These are phyloP conservation scores for Eimeria praecox DNA, from an alignment of 169 alveolate genomes.

Conservation along the genomic window DNA sequence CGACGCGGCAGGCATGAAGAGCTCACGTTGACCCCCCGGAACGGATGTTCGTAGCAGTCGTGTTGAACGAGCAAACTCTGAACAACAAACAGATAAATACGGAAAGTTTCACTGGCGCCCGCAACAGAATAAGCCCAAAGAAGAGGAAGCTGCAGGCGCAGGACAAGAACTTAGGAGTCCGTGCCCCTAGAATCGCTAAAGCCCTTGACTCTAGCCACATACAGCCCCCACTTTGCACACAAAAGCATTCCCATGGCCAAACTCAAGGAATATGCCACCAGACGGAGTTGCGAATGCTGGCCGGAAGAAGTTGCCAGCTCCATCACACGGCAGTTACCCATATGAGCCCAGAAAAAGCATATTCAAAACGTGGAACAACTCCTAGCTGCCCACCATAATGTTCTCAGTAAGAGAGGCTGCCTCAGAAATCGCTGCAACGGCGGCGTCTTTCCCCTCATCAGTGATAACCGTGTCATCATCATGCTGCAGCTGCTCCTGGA, in stretches of 20 bases:
- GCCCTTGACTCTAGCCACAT: not conserved
- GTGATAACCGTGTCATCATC: slow-evolving; percentile 41
- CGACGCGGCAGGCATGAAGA: not conserved
- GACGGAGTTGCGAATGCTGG: not conserved
- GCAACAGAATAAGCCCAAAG: not conserved
- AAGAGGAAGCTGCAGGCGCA: not conserved
- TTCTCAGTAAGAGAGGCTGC: slow-evolving; percentile 58
- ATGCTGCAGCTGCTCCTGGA: slow-evolving; percentile 71
- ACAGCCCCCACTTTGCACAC: not conserved
- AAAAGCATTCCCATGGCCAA: not conserved
- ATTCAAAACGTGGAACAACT: not conserved
- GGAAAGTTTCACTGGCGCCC: not conserved
- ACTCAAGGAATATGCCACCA: not conserved
- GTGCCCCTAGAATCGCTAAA: not conserved
- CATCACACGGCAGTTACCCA: not conserved
- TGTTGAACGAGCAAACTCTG: slow-evolving; percentile 73
- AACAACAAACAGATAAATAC: not conserved
- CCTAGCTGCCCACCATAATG: slow-evolving; percentile 37
- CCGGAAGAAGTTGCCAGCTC: not conserved
- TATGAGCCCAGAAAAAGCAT: too few species aligned
- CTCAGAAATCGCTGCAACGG: slow-evolving; percentile 63
- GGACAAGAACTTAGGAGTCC: not conserved
- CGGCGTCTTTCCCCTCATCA: slow-evolving; percentile 64
- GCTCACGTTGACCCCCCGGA: slow-evolving; percentile 71
- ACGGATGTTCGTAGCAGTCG: slow-evolving; percentile 68